These are phyloP conservation scores for Cladosporium sp. DNA, from an alignment of 2,329 filamentous ascomycete genomes.

Conservation along the genomic window DNA sequence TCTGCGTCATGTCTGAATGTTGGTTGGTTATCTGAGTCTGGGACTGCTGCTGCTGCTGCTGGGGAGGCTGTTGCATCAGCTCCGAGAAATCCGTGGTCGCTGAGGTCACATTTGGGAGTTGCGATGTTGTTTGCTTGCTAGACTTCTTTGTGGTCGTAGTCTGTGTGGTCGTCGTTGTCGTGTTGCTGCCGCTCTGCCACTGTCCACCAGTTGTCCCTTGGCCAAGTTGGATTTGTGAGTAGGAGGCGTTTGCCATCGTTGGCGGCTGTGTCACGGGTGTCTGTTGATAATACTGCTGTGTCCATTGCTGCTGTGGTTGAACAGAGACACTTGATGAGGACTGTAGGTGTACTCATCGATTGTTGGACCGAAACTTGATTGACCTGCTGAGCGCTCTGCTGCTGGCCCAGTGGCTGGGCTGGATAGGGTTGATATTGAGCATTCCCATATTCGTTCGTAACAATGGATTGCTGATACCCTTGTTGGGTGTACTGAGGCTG, in stretches of 20 bases:
- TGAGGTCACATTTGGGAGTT: not conserved
- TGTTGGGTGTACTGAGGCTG: not conserved
- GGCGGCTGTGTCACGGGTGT: not conserved
- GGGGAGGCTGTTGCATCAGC: not conserved
- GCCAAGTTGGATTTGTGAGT: not conserved
- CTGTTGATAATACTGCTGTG: not conserved
- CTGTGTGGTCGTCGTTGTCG: slow-evolving; percentile 6
- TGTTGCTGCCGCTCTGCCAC: not conserved
- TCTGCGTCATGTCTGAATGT: not conserved
- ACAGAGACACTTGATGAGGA: no score
- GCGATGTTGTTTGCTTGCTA: not conserved
- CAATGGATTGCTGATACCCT: not conserved
- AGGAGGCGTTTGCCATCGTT: not conserved
- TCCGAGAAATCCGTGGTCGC: not conserved
- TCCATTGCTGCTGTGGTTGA: not conserved
- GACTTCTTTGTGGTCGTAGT: slow-evolving; percentile 10
- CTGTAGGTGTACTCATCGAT: not conserved
- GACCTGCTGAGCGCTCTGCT: not conserved
- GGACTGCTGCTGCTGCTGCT: not conserved
- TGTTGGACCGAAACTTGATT: not conserved
- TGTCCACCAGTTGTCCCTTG: not conserved
- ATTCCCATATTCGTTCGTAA: not conserved
- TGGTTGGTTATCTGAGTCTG: not conserved
- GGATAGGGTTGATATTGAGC: no score
- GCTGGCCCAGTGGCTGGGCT: not conserved